phyloP scores from a whole-genome alignment of 1,284 basidiomycete species.

The Apiotrichum gamsii region DNA sequence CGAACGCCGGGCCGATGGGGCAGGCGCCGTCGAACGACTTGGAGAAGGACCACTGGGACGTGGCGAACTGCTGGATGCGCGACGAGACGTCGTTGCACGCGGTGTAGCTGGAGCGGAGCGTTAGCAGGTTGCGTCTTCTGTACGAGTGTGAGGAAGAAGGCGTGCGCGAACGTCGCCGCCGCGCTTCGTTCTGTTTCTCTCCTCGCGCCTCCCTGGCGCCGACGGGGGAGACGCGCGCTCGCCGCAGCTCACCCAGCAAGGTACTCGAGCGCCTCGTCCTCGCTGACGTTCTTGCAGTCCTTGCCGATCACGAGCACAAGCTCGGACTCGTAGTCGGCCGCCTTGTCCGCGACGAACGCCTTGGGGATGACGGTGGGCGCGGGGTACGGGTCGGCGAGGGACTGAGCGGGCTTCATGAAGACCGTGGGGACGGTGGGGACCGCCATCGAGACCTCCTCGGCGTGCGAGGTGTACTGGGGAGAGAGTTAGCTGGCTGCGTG shows the following conservation, averaged over 20 bases:
- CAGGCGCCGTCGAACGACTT: constrained; percentile 49
- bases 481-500: no score
- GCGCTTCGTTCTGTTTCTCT: no score
- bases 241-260: constrained; percentile 59
- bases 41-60: constrained; percentile 43
- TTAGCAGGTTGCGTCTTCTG: background rate
- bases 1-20: constrained; percentile 47
- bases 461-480: constrained; percentile 45
- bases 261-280: constrained; percentile 71
- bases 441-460: constrained; percentile 36
- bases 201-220: no score
- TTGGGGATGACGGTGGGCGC: constrained; percentile 34
- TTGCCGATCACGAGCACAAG: constrained; percentile 79
- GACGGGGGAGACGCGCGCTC: no score
- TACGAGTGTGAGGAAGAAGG: no score
- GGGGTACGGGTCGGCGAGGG: constrained; percentile 37
- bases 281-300: constrained; percentile 67
- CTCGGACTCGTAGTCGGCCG: constrained; percentile 85
- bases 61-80: constrained; percentile 35
- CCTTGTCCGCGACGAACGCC: constrained; percentile 57
- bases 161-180: no score
- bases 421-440: constrained; percentile 37
- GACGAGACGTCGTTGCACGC: constrained; percentile 48
- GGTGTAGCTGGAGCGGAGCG: constrained; percentile 25
- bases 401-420: constrained; percentile 38